Evolutionary conservation across 768 basidiomycete species (phyloP), one percentile per base, ranked within the genome.

Genomic region (Leccinum rimulosum): DNA sequence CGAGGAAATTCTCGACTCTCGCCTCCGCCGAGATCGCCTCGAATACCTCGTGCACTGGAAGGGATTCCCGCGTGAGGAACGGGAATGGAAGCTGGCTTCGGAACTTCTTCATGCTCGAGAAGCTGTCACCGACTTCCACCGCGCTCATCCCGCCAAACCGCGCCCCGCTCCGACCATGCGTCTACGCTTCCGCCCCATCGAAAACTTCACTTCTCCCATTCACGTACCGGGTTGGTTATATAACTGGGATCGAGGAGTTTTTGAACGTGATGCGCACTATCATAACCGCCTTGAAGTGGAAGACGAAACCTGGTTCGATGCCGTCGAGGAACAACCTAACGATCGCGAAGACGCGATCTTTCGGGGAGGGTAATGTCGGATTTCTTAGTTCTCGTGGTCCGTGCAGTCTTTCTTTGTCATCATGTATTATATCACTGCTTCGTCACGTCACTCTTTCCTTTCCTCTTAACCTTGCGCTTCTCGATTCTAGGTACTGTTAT

Each of bases 71-170:
- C 31, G 10, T 0, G 31, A 31, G 2, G 31, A 31, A 31, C 10
- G 31, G 0, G 10, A 31, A 0, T 31, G 31, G 31, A 31, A 31
- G 10, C 31, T 0, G 31, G 31, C 31, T 31, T 10, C 31, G 0
- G 64, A 69, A 30, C 61, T 64, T 15, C 5, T 8, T 0, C 53
- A 66, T 11, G 55, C 67, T 0, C 35, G 30, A 3, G n/a, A 66
- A 1, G 54, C 31, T 1, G 43, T 68, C 0, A 14, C 49, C 0
- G 51, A 63, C 1, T 68, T 67, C 50, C 64, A 68, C 6, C 30
- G 54, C 1, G 51, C 40, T 2, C 54, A 67, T 33, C 51, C 58
- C 1, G 25, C 55, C 3, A 52, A 38, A 35, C 54, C 56, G 1
- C 54, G 31, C 2, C 57, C 60, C 0, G 19, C 36, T 0, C 62